Percentiles rank a stretch among this genome's conserved stretches.
Evolutionary conservation across 2,329 filamentous ascomycete species (phyloP).

Genomic region (Coniochaeta pulveracea): DNA sequence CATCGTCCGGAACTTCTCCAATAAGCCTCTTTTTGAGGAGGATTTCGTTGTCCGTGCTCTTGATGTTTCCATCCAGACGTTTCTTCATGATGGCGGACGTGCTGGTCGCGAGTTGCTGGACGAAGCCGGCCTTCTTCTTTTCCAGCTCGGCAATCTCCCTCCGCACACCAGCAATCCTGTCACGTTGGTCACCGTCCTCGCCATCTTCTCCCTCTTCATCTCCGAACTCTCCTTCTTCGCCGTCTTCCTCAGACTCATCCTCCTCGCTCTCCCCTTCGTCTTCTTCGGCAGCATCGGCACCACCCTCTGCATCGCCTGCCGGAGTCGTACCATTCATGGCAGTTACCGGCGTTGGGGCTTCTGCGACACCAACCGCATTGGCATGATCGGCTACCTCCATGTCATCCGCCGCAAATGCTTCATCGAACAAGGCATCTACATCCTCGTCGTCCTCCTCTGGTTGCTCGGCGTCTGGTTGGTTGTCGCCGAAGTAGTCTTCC

Average conservation of each 20-base stretch:
- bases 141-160: slow-evolving; percentile 43
- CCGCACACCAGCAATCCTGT: slow-evolving; percentile 41
- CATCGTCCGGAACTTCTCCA: slow-evolving; percentile 22
- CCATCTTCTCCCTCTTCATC: slow-evolving; percentile 42
- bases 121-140: slow-evolving; percentile 33
- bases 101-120: slow-evolving; percentile 30
- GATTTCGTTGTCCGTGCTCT: slow-evolving; percentile 28
- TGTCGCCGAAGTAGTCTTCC: slow-evolving; percentile 14
- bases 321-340: slow-evolving; percentile 22
- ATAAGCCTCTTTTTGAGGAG: slow-evolving; percentile 22
- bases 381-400: slow-evolving; percentile 7
- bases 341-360: slow-evolving; percentile 33
- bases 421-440: slow-evolving; percentile 2
- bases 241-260: slow-evolving; percentile 27
- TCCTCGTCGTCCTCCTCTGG: slow-evolving; percentile 28
- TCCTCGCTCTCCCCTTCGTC: slow-evolving; percentile 32
- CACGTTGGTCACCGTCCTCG: slow-evolving; percentile 39
- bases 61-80: slow-evolving; percentile 38
- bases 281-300: slow-evolving; percentile 22
- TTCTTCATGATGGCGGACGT: slow-evolving; percentile 36
- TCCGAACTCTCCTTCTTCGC: slow-evolving; percentile 32
- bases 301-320: slow-evolving; percentile 20
- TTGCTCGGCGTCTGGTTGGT: slow-evolving; percentile 20
- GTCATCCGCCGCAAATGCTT: slow-evolving; percentile 29
- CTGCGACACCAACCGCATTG: slow-evolving; percentile 20